These are phyloP conservation scores for Arthrobotrys sphaeroides DNA, from an alignment of 2,329 filamentous ascomycete species.

Conservation along the genomic window DNA sequence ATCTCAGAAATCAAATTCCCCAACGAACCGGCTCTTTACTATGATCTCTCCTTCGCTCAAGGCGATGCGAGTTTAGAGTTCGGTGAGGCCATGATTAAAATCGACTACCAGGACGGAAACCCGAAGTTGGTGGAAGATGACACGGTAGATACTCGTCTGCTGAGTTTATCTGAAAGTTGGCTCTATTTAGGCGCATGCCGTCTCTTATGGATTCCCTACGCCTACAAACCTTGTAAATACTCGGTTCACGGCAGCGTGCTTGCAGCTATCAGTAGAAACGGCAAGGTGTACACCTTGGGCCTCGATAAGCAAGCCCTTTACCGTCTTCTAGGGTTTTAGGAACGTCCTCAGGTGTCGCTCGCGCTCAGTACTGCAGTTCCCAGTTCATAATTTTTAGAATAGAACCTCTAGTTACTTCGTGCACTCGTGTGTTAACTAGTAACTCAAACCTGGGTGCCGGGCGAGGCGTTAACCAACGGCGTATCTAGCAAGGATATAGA, in stretches of 20 bases:
- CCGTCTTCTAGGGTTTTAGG: no score
- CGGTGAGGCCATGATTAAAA: not conserved
- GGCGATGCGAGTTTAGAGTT: not conserved
- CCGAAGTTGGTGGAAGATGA: not conserved
- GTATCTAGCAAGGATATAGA: no score
- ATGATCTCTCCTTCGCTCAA: not conserved
- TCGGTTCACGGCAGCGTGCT: not conserved
- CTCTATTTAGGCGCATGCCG: no score
- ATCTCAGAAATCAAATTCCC: not conserved
- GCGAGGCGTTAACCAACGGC: no score
- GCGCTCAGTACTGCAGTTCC: no score
- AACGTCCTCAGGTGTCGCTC: no score
- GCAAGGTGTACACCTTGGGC: not conserved
- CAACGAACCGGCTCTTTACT: not conserved
- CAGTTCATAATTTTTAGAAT: no score
- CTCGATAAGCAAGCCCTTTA: not conserved
- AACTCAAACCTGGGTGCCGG: no score
- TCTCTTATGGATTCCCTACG: no score
- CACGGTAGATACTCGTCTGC: not conserved
- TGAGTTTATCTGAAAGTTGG: not conserved
- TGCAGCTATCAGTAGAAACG: not conserved
- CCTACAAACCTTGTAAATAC: no score
- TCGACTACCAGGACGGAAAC: not conserved
- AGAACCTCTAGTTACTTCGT: no score
- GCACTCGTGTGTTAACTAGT: no score